Percentiles rank a stretch among this genome's conserved stretches.
Evolutionary conservation across 1,284 basidiomycete genomes (phyloP).

Genomic region (Termitomyces sp.): DNA sequence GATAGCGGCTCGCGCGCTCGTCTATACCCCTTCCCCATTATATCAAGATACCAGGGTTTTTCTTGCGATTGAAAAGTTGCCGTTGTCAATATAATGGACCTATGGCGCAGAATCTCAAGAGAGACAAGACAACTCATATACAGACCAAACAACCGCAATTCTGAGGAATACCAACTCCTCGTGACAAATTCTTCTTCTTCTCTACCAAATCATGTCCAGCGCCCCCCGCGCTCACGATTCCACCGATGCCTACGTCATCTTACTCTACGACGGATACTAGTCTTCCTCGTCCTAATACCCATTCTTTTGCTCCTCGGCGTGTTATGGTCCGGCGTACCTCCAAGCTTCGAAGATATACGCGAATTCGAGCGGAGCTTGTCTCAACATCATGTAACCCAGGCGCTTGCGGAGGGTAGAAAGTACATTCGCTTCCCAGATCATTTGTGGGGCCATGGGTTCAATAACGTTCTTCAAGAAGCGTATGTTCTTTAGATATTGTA

Average conservation of each 20-base stretch:
- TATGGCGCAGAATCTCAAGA: conserved; percentile 16
- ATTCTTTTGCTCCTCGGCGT: conserved; percentile 29
- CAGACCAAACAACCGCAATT: conserved; percentile 13
- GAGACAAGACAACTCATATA: conserved; percentile 9
- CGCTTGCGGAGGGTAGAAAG: conserved; percentile 8
- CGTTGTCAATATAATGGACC: conserved; percentile 14
- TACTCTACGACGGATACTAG: conserved; percentile 16
- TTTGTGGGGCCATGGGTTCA: conserved; percentile 52
- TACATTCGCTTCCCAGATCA: conserved; percentile 48
- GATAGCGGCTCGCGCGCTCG: neutral
- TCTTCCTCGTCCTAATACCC: conserved; percentile 18
- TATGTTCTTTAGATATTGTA: conserved; percentile 25
- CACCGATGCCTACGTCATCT: conserved; percentile 14
- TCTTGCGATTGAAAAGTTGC: neutral
- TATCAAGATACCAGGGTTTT: neutral
- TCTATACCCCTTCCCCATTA: conserved; percentile 1
- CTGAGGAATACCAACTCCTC: conserved; percentile 21
- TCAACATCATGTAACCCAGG: conserved; percentile 31
- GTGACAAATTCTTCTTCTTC: conserved; percentile 5
- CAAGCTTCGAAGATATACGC: conserved; percentile 33
- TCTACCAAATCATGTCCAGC: conserved; percentile 3
- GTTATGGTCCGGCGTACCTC: conserved; percentile 36
- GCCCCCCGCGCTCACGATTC: conserved; percentile 12
- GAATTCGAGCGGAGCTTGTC: conserved; percentile 32
- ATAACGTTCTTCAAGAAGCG: conserved; percentile 55